Evolutionary conservation across 169 alveolate genomes (phyloP), one percentile per base, ranked within the genome.

Genomic region (Eimeria necatrix): DNA sequence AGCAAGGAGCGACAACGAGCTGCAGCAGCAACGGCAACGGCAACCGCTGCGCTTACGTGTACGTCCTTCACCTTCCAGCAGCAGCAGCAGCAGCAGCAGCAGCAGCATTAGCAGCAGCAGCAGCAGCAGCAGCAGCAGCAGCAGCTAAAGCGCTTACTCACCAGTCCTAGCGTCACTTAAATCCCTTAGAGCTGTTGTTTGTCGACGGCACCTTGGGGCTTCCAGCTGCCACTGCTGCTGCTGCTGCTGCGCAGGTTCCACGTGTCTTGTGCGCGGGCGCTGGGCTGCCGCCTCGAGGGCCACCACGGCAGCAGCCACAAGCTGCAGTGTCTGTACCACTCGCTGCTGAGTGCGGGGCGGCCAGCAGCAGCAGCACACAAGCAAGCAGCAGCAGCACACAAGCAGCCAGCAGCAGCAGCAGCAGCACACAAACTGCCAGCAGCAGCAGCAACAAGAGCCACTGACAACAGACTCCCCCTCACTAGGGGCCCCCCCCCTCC

Each of bases 261-360:
- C 22, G 88, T 89, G 52, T 73, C 89, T 6, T 89, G 94, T n/a
- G 94, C 89, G 4, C 94, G 94, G 6, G 88, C 26, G 60, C 64
- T 89, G 59, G 94, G 94, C 7, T 89, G 94, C 51, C 94, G 94
- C 49, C 49, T 89, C 89, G 94, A 89, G 80, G 68, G 76, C 10
- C 94, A 89, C 76, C 94, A 81, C 59, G 74, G 88, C 24, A 22
- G 85, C 53, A 5, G 61, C 24, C 87, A 76, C 87, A 76, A 76
- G 61, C n/a, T 76, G 56, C 61, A 76, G 41, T 76, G 87, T 48
- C 12, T 76, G 32, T 49, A 46, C 22, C 87, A 76, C 22, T 76
- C 87, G 32, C 8, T 46, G 64, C 87, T 41, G 87, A 32, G 32
- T 8, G 20, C 64, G 20, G 20, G 14, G 14, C 8, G 64, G 64